phyloP scores from a whole-genome alignment of 768 basidiomycete genomes.

The Termitomyces sp. region DNA sequence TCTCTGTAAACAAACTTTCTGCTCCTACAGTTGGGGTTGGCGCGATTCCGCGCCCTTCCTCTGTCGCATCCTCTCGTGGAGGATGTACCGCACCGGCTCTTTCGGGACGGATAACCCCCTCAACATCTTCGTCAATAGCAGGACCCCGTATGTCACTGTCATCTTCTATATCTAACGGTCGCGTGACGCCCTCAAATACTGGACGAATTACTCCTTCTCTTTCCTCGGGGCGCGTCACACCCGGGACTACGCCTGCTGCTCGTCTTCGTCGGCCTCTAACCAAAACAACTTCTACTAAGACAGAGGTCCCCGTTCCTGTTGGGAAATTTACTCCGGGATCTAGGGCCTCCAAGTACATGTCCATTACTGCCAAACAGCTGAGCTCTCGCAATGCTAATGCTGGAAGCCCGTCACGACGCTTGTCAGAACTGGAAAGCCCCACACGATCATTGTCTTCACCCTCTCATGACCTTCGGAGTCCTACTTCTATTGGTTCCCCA shows the following conservation, averaged over 20 bases:
- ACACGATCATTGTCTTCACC: conserved; percentile 26
- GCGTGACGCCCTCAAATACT: conserved; percentile 36
- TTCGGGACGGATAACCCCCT: conserved; percentile 51
- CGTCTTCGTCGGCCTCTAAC: conserved; percentile 26
- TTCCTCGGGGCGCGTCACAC: conserved; percentile 34
- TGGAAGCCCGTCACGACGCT: conserved; percentile 29
- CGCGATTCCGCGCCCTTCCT: conserved; percentile 59
- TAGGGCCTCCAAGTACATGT: conserved; percentile 79
- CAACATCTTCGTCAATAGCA: conserved; percentile 30
- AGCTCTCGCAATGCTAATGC: conserved; percentile 38
- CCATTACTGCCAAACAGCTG: conserved; percentile 83
- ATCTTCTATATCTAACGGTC: conserved; percentile 36
- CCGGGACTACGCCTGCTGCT: conserved; percentile 35
- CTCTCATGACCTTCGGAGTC: conserved; percentile 32
- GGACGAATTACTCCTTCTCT: conserved; percentile 51
- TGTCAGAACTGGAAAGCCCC: conserved; percentile 22
- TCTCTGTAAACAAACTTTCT: conserved; percentile 79
- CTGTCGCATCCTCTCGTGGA: conserved; percentile 71
- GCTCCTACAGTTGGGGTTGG: conserved; percentile 63
- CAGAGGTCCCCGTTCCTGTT: conserved; percentile 29
- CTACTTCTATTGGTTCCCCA: conserved; percentile 52
- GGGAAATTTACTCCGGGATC: conserved; percentile 75
- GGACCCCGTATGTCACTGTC: conserved; percentile 29
- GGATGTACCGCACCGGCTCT: conserved; percentile 61
- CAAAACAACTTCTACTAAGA: conserved; percentile 30